Base-by-base conservation (phyloP, 805 yeast species). In the Yamadazyma laniorum region DNA sequence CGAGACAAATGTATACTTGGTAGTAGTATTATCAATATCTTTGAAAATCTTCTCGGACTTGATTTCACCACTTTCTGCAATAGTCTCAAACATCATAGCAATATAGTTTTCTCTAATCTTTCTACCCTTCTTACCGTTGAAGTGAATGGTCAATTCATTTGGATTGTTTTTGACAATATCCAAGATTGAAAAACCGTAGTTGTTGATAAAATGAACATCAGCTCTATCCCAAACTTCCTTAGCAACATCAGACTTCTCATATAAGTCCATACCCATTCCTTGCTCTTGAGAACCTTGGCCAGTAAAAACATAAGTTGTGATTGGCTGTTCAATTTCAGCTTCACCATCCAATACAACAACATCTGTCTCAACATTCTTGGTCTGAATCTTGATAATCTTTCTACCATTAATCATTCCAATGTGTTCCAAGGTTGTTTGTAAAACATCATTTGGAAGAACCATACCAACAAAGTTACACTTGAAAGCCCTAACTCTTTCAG, bases 261-360 rank as follows among this genome's bases (percentile, higher is more conserved):
- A 93, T 61, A 93, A 77, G 65, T 93, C 99, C 99, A 93, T 93
- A 76, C 99, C 99, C 99, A 93, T 93, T 63, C 97, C 97, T 74
- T 95, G 99, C 67, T 95, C 99, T 70, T 93, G 99, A 44, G 99
- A 91, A 65, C 99, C 99, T 75, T 93, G 99, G 61, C 99, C 99
- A 49, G 99, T 93, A 72, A 95, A 93, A 42, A 93, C 95, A 63
- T 86, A 93, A 15, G 99, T 85, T 30, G 98, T 86, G 37, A 83
- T 85, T 23, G 99, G 99, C 72, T 93, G 99, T 55, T 93, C 98
- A 56, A 95, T 90, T 72, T 93, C 99, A 40, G 99, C 99, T 72
- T 88, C 95, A 70, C 98, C 99, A 37, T 75, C 63, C 53, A 93
- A 74, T 15, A 93, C 99, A 27, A 75, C 66, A 44, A 76, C 77